These are phyloP conservation scores for Venturia aucupariae DNA, from an alignment of 2,329 filamentous ascomycete species.

Conservation along the genomic window DNA sequence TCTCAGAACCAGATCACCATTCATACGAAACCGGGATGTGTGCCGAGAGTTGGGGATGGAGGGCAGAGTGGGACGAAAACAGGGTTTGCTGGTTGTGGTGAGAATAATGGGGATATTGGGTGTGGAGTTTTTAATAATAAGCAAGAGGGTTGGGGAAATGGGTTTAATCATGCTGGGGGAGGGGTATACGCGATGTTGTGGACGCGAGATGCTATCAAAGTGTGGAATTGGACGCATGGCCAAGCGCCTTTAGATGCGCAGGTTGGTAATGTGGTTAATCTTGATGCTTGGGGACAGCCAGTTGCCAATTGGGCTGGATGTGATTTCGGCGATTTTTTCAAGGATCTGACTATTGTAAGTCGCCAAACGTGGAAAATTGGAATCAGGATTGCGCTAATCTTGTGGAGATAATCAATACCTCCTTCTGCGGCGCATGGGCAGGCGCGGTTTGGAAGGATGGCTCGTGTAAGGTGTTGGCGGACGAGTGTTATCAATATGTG, in stretches of 20 bases:
- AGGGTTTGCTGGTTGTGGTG: slow-evolving; percentile 28
- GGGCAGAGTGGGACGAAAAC: slow-evolving; percentile 25
- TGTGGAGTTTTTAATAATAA: slow-evolving; percentile 13
- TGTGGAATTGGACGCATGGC: slow-evolving; percentile 37
- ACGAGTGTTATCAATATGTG: slow-evolving; percentile 65
- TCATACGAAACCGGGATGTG: slow-evolving; percentile 21
- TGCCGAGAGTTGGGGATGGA: slow-evolving; percentile 23
- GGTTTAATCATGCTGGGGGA: slow-evolving; percentile 33
- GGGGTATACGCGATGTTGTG: slow-evolving; percentile 36
- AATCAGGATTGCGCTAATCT: neutral
- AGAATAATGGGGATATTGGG: slow-evolving; percentile 22
- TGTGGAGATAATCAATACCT: slow-evolving; percentile 37
- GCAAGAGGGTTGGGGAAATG: slow-evolving; percentile 22
- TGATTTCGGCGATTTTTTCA: slow-evolving; percentile 62
- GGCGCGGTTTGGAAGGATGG: slow-evolving; percentile 34
- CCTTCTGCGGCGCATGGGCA: slow-evolving; percentile 49
- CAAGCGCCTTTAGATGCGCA: slow-evolving; percentile 24
- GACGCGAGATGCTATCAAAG: slow-evolving; percentile 32
- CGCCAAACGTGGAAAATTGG: neutral
- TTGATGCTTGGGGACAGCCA: slow-evolving; percentile 58
- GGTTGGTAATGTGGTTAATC: slow-evolving; percentile 32
- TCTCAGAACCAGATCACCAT: slow-evolving; percentile 29
- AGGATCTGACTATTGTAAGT: slow-evolving; percentile 38
- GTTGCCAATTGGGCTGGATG: slow-evolving; percentile 56
- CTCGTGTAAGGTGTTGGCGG: slow-evolving; percentile 48